Percentiles rank a stretch among this genome's conserved stretches.
Conservation (phyloP, 2,329 filamentous ascomycete species). For the Cladophialophora psammophila region DNA sequence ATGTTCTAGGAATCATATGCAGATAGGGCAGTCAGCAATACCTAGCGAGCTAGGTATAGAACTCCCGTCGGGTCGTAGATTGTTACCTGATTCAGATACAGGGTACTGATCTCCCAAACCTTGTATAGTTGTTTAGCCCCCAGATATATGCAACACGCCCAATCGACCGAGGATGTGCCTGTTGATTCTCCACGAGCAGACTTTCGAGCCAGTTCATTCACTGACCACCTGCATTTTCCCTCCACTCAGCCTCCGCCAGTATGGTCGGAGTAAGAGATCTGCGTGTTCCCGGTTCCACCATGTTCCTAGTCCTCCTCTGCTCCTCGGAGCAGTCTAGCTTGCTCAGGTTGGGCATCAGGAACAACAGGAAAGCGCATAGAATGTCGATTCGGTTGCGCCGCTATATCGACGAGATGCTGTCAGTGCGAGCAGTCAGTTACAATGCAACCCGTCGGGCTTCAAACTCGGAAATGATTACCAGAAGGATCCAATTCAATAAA, state of each 20-base stretch:
- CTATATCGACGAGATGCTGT: slow-evolving; percentile 12
- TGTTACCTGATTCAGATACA: neutral
- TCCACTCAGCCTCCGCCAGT: neutral
- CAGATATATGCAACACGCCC: neutral
- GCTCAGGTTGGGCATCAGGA: neutral
- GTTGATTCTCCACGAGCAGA: neutral
- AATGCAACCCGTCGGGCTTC: neutral
- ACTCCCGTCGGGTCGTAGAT: neutral
- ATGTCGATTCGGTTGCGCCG: slow-evolving; percentile 5
- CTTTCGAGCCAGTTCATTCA: neutral
- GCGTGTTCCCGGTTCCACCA: neutral
- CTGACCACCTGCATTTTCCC: neutral
- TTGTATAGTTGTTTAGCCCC: neutral
- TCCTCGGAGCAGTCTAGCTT: slow-evolving; percentile 13
- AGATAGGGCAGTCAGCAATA: neutral
- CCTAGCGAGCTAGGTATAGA: neutral
- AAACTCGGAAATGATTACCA: slow-evolving; percentile 20
- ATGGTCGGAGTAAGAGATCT: slow-evolving; percentile 6
- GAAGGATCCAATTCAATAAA: slow-evolving; percentile 28
- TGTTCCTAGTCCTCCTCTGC: slow-evolving; percentile 4
- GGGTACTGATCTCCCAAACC: neutral
- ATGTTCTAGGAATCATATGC: neutral
- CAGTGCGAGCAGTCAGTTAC: neutral
- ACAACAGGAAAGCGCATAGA: neutral
- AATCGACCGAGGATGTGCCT: neutral